Percentiles rank a stretch among this genome's conserved stretches.
Conservation (phyloP, 2,329 filamentous ascomycete genomes). For the Penicillium sp. region DNA sequence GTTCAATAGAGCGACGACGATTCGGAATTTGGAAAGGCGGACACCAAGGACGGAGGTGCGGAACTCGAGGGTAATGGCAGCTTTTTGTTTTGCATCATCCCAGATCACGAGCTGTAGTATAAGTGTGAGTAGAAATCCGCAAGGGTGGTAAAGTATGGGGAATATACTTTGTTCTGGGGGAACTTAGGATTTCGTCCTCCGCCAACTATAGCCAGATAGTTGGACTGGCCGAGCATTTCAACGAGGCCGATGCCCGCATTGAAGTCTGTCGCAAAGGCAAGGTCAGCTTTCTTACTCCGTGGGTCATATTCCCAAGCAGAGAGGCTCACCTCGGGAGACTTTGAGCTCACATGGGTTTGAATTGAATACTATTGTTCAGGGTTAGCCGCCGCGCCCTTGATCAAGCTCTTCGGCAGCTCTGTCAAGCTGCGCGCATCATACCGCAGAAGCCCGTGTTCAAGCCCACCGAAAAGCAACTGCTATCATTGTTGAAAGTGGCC, state of each 20-base stretch:
- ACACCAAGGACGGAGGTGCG: constrained; percentile 78
- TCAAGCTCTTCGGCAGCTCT: constrained; percentile 1
- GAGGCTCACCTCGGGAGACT: constrained; percentile 54
- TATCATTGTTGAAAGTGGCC: constrained; percentile 79
- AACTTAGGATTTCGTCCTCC: constrained; percentile 84
- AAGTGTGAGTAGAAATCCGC: background rate
- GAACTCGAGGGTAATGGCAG: constrained; percentile 73
- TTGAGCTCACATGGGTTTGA: constrained; percentile 70
- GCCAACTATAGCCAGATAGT: constrained; percentile 85
- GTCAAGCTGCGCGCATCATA: constrained; percentile 45
- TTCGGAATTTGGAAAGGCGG: constrained; percentile 69
- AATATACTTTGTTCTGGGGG: constrained; percentile 73
- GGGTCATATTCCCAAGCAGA: background rate
- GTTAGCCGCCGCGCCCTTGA: constrained; percentile 16
- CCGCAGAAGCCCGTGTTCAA: constrained; percentile 82
- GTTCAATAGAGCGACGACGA: constrained; percentile 78
- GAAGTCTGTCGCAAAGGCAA: constrained; percentile 56
- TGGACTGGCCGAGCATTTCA: constrained; percentile 82
- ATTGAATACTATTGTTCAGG: constrained; percentile 61
- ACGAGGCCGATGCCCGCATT: constrained; percentile 78
- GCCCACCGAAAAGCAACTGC: constrained; percentile 81
- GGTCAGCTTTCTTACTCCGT: background rate
- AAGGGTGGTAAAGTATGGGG: background rate
- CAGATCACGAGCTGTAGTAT: constrained; percentile 68
- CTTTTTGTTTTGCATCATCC: constrained; percentile 79